Evolutionary conservation across 805 yeast species (phyloP).

Genomic region (Saturnispora serradocipensis): DNA sequence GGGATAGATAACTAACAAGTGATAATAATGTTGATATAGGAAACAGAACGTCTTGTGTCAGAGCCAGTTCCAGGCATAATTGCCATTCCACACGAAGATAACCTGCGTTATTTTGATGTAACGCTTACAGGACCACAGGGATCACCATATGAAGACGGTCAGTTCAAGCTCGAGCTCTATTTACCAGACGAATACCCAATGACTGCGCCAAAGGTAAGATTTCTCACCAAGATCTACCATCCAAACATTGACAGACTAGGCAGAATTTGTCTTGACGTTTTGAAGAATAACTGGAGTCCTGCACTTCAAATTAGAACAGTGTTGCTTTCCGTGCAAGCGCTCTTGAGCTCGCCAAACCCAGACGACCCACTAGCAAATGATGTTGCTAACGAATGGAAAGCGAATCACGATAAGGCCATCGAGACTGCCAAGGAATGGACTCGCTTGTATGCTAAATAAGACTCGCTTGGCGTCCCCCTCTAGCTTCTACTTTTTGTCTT

Average conservation of each 20-base stretch:
- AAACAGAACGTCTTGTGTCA: conserved; percentile 81
- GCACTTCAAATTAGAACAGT: conserved; percentile 94
- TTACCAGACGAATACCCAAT: conserved; percentile 96
- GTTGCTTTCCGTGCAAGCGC: conserved; percentile 82
- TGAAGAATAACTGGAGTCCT: conserved; percentile 95
- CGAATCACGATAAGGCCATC: conserved; percentile 71
- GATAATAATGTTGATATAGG: conserved; percentile 32
- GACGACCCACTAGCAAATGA: conserved; percentile 98
- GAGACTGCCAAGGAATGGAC: conserved; percentile 77
- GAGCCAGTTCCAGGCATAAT: conserved; percentile 97
- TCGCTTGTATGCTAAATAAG: conserved; percentile 40
- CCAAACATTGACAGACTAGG: conserved; percentile 95
- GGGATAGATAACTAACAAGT: background rate
- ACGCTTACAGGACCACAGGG: conserved; percentile 84
- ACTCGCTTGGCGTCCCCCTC: background rate
- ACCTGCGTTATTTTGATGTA: conserved; percentile 86
- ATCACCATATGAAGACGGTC: conserved; percentile 82
- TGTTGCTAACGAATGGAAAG: conserved; percentile 95
- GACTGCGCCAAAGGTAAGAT: conserved; percentile 96
- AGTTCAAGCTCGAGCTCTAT: conserved; percentile 74
- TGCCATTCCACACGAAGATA: conserved; percentile 91
- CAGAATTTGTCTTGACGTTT: conserved; percentile 88
- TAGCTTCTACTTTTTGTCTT: conserved; percentile 28
- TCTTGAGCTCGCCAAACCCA: conserved; percentile 93
- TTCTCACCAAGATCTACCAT: conserved; percentile 88